Evolutionary conservation across 805 yeast genomes (phyloP), one percentile per base, ranked within the genome.

Genomic region (Helenozyma baotianmanensis): DNA sequence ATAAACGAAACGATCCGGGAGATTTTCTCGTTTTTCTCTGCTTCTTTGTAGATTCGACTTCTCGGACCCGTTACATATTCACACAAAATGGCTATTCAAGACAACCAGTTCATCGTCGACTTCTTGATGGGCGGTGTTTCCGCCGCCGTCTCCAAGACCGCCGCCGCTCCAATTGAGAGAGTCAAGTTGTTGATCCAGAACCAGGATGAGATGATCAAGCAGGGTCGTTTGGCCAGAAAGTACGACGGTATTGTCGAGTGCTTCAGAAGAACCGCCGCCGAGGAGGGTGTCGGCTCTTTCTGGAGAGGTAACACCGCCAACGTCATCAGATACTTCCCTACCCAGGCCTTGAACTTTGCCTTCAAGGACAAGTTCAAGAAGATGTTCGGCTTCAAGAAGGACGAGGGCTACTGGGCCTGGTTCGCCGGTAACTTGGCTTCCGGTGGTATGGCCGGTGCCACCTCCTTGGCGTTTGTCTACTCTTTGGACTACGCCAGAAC

Each of bases 301-400:
- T 88, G 97, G 97, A 83, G 96, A 83, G 97, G 97, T 80, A 88
- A 88, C 89, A 89, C 96, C 51, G 97, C 97, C 60, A 88, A 88
- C 74, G 97, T 88, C 66, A 82, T 88, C 76, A 85, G 97, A 78
- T 88, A 89, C 81, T 88, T 88, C 95, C 97, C 97, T 70, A 89
- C 97, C 68, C 97, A 88, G 76, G 97, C 97, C 58, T 80, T 88
- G 65, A 88, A 88, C 83, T 89, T 88, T 61, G 97, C 97, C 60
- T 89, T 88, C 90, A 89, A 88, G 78, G 97, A 89, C 70, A 84
- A 86, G 75, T 85, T 89, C 76, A 88, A 88, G 82, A 78, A 80
- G 58, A 70, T 88, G 82, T 88, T 88, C 67, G 95, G 95, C 74
- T 87, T 87, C 87, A 88, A 88, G 82, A 88, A 88, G 80, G 87